phyloP scores from a whole-genome alignment of 257 asterid species.

The Verbena officinalis region DNA sequence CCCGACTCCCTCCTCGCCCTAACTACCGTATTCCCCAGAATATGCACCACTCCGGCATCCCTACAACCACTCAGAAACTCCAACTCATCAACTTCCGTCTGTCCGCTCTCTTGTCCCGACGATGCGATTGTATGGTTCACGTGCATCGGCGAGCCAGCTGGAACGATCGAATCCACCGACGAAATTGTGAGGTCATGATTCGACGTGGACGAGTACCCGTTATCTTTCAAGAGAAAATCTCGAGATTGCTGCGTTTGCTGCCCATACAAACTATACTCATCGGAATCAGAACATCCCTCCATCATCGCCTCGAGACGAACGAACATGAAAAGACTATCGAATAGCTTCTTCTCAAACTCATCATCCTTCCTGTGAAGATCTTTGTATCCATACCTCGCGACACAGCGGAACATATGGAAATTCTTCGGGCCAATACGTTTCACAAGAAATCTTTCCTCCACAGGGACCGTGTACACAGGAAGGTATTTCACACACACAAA shows the following conservation, averaged over 20 bases:
- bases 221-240: constrained; percentile 40
- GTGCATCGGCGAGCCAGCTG: constrained; percentile 49
- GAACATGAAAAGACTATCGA: constrained; percentile 68
- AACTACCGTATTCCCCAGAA: constrained; percentile 84
- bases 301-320: constrained; percentile 93
- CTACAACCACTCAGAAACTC: constrained; percentile 77
- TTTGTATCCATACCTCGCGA: constrained; percentile 90
- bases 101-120: constrained; percentile 58
- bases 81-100: constrained; percentile 69
- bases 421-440: constrained; percentile 90
- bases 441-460: constrained; percentile 85
- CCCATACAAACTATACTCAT: constrained; percentile 74
- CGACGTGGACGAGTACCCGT: constrained; percentile 35
- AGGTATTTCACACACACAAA: constrained; percentile 93
- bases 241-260: constrained; percentile 69
- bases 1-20: constrained; percentile 83
- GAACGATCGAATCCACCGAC: constrained; percentile 72
- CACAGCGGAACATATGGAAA: constrained; percentile 95
- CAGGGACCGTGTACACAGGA: constrained; percentile 94
- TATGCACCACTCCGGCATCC: constrained; percentile 95
- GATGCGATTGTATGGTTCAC: constrained; percentile 46
- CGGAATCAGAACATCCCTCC: constrained; percentile 97
- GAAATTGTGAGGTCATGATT: constrained; percentile 53
- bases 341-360: constrained; percentile 83
- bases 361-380: constrained; percentile 93